Evolutionary conservation across 306 rosid species (phyloP), one percentile per base, ranked within the genome.

Genomic region (Quercus gilva): DNA sequence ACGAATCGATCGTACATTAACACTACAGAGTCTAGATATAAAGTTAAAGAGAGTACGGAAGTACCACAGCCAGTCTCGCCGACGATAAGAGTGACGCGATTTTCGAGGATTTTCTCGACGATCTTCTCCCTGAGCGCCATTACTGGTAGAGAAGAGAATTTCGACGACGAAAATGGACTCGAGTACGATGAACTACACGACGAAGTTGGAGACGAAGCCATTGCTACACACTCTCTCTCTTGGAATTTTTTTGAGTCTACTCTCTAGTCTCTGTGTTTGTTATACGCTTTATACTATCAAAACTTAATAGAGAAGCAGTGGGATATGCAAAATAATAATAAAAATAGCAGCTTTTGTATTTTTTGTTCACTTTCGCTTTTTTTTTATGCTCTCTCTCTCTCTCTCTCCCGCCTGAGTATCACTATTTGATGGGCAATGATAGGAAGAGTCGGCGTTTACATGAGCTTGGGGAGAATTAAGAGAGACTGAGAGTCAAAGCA

Each of bases 61-160:
- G 14, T 77, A 92, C 98, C 98, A 71, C 98, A 92, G 65, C 98
- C 98, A 74, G 98, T 73, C 58, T 94, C 98, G 43, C 98, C 98
- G 65, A 94, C 86, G 74, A 94, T 90, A 49, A 91, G 95, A 20
- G 98, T 94, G 76, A 94, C 96, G 79, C 97, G 97, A 90, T 94
- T 94, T 6, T 89, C 82, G n/a, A 57, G 55, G 28, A 94, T 79
- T 84, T 91, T 94, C 82, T 94, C 92, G n/a, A 92, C 86, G 83
- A 94, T 92, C 74, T 82, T 94, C 59, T 78, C 73, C 41, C 89
- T 87, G 83, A 85, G 80, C 65, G 90, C 52, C 91, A 86, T 86
- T 19, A 94, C 86, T 1, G 97, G 97, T 6, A 94, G 91, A 45
- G 88, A 69, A 26, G 94, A 81, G 85, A 90, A 91, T 10, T 75